Base-by-base conservation (phyloP, 192 early-diverging fungal species). In the Coemansia sp. region DNA sequence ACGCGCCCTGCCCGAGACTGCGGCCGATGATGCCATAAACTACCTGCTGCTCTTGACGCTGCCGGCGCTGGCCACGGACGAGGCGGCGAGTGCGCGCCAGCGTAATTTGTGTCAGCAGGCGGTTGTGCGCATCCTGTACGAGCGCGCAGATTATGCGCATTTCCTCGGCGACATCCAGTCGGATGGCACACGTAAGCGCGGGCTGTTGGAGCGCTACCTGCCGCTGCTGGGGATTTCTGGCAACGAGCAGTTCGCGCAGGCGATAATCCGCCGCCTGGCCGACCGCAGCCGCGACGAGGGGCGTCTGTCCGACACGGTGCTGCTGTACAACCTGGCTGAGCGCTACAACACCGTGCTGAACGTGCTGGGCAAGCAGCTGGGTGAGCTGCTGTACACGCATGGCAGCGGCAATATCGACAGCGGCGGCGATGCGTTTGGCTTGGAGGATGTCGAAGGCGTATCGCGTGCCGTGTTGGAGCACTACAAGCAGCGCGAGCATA, bases 311-410 rank as follows among this genome's bases (percentile, higher is more conserved):
- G 91, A 94, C 62, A 87, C 91, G 1, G 83, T 94, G 25, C 64
- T 87, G 60, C 68, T 95, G 31, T 91, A 87, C 58, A 83, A 93
- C 63, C 81, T 94, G 31, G 89, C 86, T 4, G 83, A 85, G 65
- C 86, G 89, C 50, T 86, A 85, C 62, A 87, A 89, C 71, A 81
- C 82, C 9, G 93, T 93, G 21, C 71, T 95, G 9, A 79, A 74
- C 21, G 80, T 92, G 9, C 60, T 92, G 58, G 82, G 83, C 58
- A 81, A 81, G 54, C 85, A 89, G 65, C 62, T 92, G 47, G 86
- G 87, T 54, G 90, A 92, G 42, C 72, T 69, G 10, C 64, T 83
- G 28, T 60, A 70, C 32, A 45, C 51, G 19, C 59, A 59, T 31
- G 53, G 64, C 7, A 35, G 14, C 8, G 38, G 52, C 31, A 21